Evolutionary conservation across 306 rosid genomes (phyloP), one percentile per base, ranked within the genome.

Genomic region (Potentilla sterilis): DNA sequence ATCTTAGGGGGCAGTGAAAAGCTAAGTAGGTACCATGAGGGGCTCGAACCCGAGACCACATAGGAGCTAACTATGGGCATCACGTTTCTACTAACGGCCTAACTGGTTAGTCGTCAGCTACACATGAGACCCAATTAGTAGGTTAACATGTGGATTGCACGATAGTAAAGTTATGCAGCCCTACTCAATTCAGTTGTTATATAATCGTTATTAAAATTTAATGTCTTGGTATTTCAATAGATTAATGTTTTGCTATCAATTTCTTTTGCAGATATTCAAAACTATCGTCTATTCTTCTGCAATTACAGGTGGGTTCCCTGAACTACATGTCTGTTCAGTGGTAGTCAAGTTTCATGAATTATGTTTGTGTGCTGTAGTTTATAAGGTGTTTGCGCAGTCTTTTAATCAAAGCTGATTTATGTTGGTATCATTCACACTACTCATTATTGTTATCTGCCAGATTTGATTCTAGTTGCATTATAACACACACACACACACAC

Each of bases 251-350:
- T 32, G 16, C 32, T 64, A 61, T 79, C 62, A 14, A 55, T 73
- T 16, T 76, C 52, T 76, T 82, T 38, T 83, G 88, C 96, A 94
- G 98, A 95, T 89, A 81, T 74, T 92, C 74, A 89, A 88, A 83
- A 81, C 81, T 66, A 74, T 80, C 72, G 73, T 87, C 13, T 85
- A 82, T 86, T 80, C 92, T 74, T 81, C 91, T 75, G 83, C 87
- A 75, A 67, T 91, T 86, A 76, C 87, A 75, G 97, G 98, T 93
- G 67, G 3, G 79, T 75, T 61, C 37, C 55, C 32, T 37, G 67
- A 69, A 71, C 76, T 68, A 35, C 12, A 32, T 37, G 18, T 70
- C 46, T 70, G 46, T 51, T 51, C 63, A 15, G 74, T 10, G 0
- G 24, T 62, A 59, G 61, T 54, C 38, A 64, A 41, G 28, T 43